Evolutionary conservation across 202 grass and related monocot genomes (phyloP), one percentile per base, ranked within the genome.

Genomic region (Saccharum hybrid): DNA sequence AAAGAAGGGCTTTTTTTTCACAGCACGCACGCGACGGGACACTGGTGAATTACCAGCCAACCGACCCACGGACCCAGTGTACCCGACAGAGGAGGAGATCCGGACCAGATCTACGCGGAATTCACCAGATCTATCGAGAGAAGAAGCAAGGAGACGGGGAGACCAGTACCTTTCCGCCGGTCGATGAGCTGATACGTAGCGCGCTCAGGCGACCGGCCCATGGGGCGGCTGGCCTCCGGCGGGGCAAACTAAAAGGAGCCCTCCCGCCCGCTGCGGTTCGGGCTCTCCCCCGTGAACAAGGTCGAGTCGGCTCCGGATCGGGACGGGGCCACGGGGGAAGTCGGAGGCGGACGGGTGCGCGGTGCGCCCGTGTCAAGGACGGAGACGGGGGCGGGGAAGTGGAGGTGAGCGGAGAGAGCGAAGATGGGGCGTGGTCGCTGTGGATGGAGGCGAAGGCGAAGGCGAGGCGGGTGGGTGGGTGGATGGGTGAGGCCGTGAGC

Each of bases 161-260:
- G 54, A 11, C 22, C 30, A 22, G 9, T 72, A 89, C 90, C 87
- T 71, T 92, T 79, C 36, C 81, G 84, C 33, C 87, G 90, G 78
- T 92, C 81, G 72, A 92, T 84, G 48, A 89, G 84, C 84, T 84
- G 87, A 62, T 81, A 85, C 16, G 37, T 87, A 1, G 84, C 61
- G 63, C 81, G 81, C 68, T 77, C 62, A 39, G 87, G 84, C 73
- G 81, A 90, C 63, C 77, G 72, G 88, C 82, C 87, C 90, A 92
- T 92, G 60, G 77, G 80, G 71, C 54, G 72, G 41, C 69, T 71
- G 30, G 61, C 49, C 38, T 70, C 73, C 60, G 42, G 78, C 83
- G 43, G 70, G 26, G 56, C 52, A 49, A 18, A 4, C 26, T 37
- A 84, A 75, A 8, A 3, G 38, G 30, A 85, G 73, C 61, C 63